phyloP scores from a whole-genome alignment of 768 basidiomycete species.

The Leucocoprinus sp. region DNA sequence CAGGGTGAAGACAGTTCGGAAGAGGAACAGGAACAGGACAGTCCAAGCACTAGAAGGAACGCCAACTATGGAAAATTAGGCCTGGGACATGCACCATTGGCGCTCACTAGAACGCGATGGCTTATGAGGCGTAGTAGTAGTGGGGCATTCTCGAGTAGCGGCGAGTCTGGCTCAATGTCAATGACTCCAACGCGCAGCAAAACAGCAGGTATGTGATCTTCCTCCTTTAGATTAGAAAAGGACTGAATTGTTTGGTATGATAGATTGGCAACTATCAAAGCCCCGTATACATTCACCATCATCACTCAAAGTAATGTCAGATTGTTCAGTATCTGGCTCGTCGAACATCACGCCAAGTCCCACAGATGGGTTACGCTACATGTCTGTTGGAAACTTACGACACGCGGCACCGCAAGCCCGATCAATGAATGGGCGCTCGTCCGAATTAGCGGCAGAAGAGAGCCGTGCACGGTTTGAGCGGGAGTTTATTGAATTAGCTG shows the following conservation, averaged over 20 bases:
- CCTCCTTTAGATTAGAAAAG: constrained; percentile 1
- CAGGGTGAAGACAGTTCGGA: constrained; percentile 38
- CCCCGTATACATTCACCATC: constrained; percentile 32
- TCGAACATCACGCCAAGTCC: constrained; percentile 47
- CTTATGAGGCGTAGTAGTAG: constrained; percentile 74
- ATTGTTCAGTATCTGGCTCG: constrained; percentile 51
- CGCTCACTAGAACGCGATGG: constrained; percentile 44
- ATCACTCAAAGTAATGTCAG: constrained; percentile 11
- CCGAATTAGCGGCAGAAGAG: constrained; percentile 37
- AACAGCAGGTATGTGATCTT: constrained; percentile 33
- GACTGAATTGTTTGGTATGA: constrained; percentile 12
- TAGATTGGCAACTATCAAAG: constrained; percentile 52
- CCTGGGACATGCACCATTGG: constrained; percentile 40
- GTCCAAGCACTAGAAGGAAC: constrained; percentile 47
- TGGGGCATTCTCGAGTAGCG: constrained; percentile 72
- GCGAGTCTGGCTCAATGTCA: constrained; percentile 48
- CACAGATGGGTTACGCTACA: constrained; percentile 25
- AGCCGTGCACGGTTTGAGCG: constrained; percentile 65
- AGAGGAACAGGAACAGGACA: constrained; percentile 59
- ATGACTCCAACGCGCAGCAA: constrained; percentile 58
- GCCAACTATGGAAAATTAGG: constrained; percentile 56
- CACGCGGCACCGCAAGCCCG: constrained; percentile 18
- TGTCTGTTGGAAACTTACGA: constrained; percentile 16
- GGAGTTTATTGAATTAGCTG: constrained; percentile 72
- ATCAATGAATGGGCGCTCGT: constrained; percentile 23